These are phyloP conservation scores for Colletotrichum costaricense DNA, from an alignment of 2,329 filamentous ascomycete species.

Conservation along the genomic window DNA sequence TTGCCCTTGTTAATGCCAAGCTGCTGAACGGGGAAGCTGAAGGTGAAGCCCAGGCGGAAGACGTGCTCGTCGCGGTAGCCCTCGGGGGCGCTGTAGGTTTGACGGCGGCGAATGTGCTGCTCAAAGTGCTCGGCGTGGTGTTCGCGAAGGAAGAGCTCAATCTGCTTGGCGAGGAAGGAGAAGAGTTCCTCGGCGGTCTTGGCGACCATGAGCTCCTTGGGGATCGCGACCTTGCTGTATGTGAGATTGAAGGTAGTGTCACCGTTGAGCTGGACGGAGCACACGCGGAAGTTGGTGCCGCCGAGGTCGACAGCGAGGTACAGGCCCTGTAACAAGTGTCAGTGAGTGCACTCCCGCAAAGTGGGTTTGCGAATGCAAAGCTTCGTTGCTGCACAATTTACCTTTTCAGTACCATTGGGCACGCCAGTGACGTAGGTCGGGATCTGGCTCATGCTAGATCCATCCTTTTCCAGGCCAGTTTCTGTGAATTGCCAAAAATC, in stretches of 20 bases:
- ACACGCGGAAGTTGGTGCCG: conserved; percentile 98
- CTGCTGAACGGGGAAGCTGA: conserved; percentile 96
- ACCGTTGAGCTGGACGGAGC: conserved; percentile 92
- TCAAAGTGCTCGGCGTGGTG: conserved; percentile 92
- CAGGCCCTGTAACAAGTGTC: conserved; percentile 74
- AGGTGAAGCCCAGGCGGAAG: conserved; percentile 97
- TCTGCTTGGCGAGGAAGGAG: conserved; percentile 90
- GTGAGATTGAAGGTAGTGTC: conserved; percentile 95
- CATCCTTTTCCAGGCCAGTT: conserved; percentile 83
- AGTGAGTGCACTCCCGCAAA: conserved; percentile 8
- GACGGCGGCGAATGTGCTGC: conserved; percentile 72
- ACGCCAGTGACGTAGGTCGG: conserved; percentile 96
- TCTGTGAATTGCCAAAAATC: conserved; percentile 57
- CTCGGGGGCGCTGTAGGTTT: conserved; percentile 67
- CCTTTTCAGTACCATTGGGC: conserved; percentile 97
- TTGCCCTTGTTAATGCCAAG: conserved; percentile 94
- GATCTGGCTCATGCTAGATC: conserved; percentile 91
- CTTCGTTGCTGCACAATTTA: conserved; percentile 49
- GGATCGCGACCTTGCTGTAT: conserved; percentile 92
- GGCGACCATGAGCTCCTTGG: conserved; percentile 88
- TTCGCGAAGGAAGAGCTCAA: conserved; percentile 85
- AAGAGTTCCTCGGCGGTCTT: conserved; percentile 90
- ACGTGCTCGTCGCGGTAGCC: conserved; percentile 78
- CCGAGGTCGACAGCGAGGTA: conserved; percentile 98
- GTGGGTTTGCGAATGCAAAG: not conserved